Conservation (phyloP, 805 yeast genomes). For the Nakazawaea ambrosiae region DNA sequence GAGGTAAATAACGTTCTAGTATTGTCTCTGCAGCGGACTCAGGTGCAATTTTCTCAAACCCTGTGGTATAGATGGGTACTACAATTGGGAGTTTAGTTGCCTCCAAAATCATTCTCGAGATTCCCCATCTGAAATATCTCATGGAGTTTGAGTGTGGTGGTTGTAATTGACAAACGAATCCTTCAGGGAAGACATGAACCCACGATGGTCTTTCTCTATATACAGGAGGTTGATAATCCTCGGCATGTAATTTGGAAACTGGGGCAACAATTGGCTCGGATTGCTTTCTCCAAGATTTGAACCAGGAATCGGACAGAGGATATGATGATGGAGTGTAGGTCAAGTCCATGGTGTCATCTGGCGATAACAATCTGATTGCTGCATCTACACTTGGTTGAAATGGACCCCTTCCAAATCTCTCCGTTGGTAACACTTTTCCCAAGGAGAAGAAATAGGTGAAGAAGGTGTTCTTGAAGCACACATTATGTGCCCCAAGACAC, state of each 20-base stretch:
- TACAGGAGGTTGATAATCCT: conserved; percentile 44
- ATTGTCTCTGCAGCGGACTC: conserved; percentile 56
- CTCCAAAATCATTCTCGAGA: conserved; percentile 76
- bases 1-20: conserved; percentile 53
- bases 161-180: conserved; percentile 78
- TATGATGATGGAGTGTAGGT: conserved; percentile 23
- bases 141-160: conserved; percentile 80
- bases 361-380: conserved; percentile 69
- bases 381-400: conserved; percentile 90
- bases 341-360: conserved; percentile 59
- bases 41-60: conserved; percentile 83
- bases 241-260: conserved; percentile 19
- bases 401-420: conserved; percentile 88
- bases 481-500: conserved; percentile 91
- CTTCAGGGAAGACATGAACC: conserved; percentile 96
- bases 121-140: conserved; percentile 96
- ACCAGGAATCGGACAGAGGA: background rate
- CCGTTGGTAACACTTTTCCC: conserved; percentile 85
- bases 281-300: background rate
- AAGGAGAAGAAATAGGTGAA: conserved; percentile 63
- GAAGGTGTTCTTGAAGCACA: conserved; percentile 62
- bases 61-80: conserved; percentile 79
- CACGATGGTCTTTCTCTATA: conserved; percentile 65
- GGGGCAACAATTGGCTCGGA: conserved; percentile 7
- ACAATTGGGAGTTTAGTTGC: conserved; percentile 78